Percentiles rank a stretch among this genome's conserved stretches.
phyloP scores from a whole-genome alignment of 805 yeast genomes.

The Metschnikowia henanensis region DNA sequence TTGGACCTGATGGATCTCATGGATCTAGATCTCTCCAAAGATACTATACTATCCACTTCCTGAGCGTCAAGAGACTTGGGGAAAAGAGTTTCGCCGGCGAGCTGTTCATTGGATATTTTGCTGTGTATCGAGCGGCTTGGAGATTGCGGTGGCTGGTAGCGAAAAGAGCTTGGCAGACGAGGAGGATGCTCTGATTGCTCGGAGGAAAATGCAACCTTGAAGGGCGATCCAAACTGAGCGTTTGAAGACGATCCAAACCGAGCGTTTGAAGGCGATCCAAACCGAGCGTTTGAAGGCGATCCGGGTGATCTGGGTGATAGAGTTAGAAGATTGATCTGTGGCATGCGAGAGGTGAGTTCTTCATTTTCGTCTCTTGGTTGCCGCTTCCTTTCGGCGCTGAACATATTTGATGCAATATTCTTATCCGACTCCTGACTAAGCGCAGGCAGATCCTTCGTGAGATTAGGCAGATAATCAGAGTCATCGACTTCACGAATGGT shows the following conservation, averaged over 20 bases:
- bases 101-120: slow-evolving; percentile 20
- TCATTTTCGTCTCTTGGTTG: not conserved
- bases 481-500: slow-evolving; percentile 23
- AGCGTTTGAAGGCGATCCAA: slow-evolving; percentile 37
- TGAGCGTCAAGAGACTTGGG: slow-evolving; percentile 66
- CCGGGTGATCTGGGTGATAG: slow-evolving; percentile 17
- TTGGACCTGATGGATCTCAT: slow-evolving; percentile 50
- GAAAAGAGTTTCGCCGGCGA: slow-evolving; percentile 56
- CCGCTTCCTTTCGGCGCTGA: not conserved
- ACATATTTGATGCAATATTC: not conserved
- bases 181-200: not conserved
- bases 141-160: slow-evolving; percentile 6
- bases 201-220: slow-evolving; percentile 22
- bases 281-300: slow-evolving; percentile 9
- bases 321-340: slow-evolving; percentile 1
- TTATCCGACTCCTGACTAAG: not conserved
- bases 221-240: slow-evolving; percentile 32
- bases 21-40: slow-evolving; percentile 64
- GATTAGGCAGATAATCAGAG: slow-evolving; percentile 18
- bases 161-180: not conserved
- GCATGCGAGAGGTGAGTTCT: slow-evolving; percentile 1
- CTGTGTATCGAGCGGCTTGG: slow-evolving; percentile 5
- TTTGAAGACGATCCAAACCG: slow-evolving; percentile 12
- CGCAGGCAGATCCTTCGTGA: slow-evolving; percentile 7
- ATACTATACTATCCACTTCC: slow-evolving; percentile 74